These are phyloP conservation scores for Yamadazyma sp. DNA, from an alignment of 805 yeast species.

Conservation along the genomic window DNA sequence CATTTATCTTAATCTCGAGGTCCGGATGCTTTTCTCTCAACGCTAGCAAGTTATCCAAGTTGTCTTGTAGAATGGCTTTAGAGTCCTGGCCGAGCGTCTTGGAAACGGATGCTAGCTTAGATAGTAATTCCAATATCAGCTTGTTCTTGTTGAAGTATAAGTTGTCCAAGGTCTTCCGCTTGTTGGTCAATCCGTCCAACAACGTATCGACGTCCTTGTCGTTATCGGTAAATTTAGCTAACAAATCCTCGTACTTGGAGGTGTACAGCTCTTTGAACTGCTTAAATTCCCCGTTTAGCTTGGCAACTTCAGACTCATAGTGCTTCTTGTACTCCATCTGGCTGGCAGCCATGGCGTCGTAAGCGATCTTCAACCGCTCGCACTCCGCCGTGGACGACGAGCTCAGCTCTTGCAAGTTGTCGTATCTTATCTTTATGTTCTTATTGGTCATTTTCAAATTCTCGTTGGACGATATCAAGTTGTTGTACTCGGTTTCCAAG, in stretches of 20 bases:
- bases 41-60: slow-evolving; percentile 44
- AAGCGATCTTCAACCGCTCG: slow-evolving; percentile 56
- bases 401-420: slow-evolving; percentile 48
- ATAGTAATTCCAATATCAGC: slow-evolving; percentile 41
- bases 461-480: slow-evolving; percentile 47
- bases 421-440: slow-evolving; percentile 49
- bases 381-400: slow-evolving; percentile 48
- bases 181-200: slow-evolving; percentile 47
- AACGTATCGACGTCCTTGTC: slow-evolving; percentile 52
- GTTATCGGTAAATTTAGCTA: slow-evolving; percentile 38
- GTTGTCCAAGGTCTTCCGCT: slow-evolving; percentile 49
- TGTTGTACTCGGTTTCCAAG: slow-evolving; percentile 58
- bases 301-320: slow-evolving; percentile 44
- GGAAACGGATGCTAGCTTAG: slow-evolving; percentile 44
- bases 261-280: slow-evolving; percentile 36
- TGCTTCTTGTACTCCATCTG: slow-evolving; percentile 53
- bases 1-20: slow-evolving; percentile 28
- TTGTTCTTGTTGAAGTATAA: slow-evolving; percentile 49
- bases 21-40: slow-evolving; percentile 40
- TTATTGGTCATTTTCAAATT: slow-evolving; percentile 49
- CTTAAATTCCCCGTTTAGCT: slow-evolving; percentile 37
- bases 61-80: slow-evolving; percentile 43
- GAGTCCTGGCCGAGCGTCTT: slow-evolving; percentile 51
- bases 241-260: slow-evolving; percentile 35
- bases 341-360: slow-evolving; percentile 54